A percentile compares a stretch with the other conserved stretches of the same genome.
Evolutionary conservation across 768 basidiomycete genomes (phyloP).

Genomic region (Lentinula boryana): DNA sequence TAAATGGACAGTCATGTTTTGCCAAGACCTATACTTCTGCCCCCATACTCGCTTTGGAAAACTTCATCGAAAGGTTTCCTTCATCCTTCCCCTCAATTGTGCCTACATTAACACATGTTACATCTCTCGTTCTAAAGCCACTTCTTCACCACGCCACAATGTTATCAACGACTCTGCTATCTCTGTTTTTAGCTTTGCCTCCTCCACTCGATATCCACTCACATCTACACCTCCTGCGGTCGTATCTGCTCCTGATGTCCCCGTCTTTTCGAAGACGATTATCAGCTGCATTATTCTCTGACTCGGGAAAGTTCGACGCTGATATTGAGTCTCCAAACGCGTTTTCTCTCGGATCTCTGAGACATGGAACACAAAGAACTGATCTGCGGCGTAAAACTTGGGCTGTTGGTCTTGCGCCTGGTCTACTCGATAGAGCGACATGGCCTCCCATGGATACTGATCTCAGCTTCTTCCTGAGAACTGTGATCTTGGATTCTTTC

Average conservation of each 20-base stretch:
- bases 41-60: constrained; percentile 26
- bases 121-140: constrained; percentile 54
- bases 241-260: constrained; percentile 69
- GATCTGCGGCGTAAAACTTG: constrained; percentile 30
- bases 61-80: constrained; percentile 58
- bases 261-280: constrained; percentile 71
- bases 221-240: constrained; percentile 65
- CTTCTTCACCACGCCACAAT: constrained; percentile 55
- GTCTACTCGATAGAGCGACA: constrained; percentile 62
- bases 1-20: constrained; percentile 19
- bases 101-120: constrained; percentile 59
- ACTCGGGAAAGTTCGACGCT: constrained; percentile 47
- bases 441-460: constrained; percentile 91
- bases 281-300: constrained; percentile 69
- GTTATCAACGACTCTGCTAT: constrained; percentile 63
- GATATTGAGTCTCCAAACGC: constrained; percentile 15
- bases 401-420: constrained; percentile 70
- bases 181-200: constrained; percentile 55
- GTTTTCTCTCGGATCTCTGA: constrained; percentile 18
- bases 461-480: constrained; percentile 74
- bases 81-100: constrained; percentile 50
- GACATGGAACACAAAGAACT: constrained; percentile 22
- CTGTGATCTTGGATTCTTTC: constrained; percentile 80
- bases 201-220: constrained; percentile 63
- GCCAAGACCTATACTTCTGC: constrained; percentile 17